Conservation (phyloP, 2,329 filamentous ascomycete species). For the Colletotrichum eremochloae region DNA sequence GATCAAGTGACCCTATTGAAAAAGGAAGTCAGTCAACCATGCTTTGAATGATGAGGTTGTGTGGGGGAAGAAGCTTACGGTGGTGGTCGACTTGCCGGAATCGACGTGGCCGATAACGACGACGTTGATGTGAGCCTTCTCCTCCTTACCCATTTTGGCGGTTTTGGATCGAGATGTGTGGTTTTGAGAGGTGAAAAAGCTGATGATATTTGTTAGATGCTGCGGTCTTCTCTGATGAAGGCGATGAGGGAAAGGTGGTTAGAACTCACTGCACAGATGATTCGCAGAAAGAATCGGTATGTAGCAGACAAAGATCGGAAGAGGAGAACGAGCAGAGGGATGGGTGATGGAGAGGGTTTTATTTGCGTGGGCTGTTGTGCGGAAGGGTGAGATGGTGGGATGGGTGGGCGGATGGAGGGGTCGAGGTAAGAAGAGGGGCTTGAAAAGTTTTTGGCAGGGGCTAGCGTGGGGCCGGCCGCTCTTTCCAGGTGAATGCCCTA, state of each 20-base stretch:
- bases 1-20: constrained; percentile 87
- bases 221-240: not conserved
- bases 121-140: constrained; percentile 97
- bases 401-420: constrained; percentile 19
- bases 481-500: constrained; percentile 31
- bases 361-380: constrained; percentile 19
- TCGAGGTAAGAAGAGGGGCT: constrained; percentile 31
- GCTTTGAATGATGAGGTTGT: too few relatives aligned
- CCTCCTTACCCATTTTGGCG: constrained; percentile 77
- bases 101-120: constrained; percentile 99
- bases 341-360: constrained; percentile 23
- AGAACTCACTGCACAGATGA: constrained; percentile 23
- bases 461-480: constrained; percentile 16
- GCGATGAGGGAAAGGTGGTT: not conserved
- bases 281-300: constrained; percentile 24
- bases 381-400: constrained; percentile 15
- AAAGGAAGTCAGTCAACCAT: constrained; percentile 39
- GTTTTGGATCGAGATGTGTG: constrained; percentile 32
- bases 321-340: constrained; percentile 15
- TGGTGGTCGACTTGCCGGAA: constrained; percentile 97
- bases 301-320: constrained; percentile 25
- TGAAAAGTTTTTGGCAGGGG: constrained; percentile 28
- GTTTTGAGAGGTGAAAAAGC: constrained; percentile 24
- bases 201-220: not conserved
- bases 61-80: constrained; percentile 68